These are phyloP conservation scores for Corylus heterophylla DNA, from an alignment of 306 rosid genomes.

Conservation along the genomic window DNA sequence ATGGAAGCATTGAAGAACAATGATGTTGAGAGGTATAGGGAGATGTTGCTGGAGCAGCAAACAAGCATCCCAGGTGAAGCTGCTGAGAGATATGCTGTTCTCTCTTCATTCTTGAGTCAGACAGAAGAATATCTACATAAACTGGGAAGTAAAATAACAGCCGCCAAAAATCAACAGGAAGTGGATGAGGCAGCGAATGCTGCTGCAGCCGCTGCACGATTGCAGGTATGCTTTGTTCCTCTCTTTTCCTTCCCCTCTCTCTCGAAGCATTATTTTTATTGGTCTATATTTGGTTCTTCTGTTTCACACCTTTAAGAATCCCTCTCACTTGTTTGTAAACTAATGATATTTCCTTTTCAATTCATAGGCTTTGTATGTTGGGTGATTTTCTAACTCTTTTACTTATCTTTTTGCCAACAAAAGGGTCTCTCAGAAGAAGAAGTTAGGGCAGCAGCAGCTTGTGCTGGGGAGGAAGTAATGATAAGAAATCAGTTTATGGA, in stretches of 20 bases:
- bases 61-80: constrained; percentile 87
- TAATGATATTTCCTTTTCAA: constrained; percentile 1
- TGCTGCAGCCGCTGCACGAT: constrained; percentile 87
- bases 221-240: constrained; percentile 61
- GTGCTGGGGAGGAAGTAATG: constrained; percentile 98
- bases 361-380: neutral
- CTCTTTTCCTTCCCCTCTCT: no score
- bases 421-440: constrained; percentile 99
- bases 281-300: neutral
- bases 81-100: constrained; percentile 95
- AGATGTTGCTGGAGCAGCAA: constrained; percentile 95
- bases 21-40: constrained; percentile 96
- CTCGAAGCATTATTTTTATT: constrained; percentile 1
- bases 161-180: constrained; percentile 90
- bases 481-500: constrained; percentile 88
- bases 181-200: constrained; percentile 89
- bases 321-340: constrained; percentile 4
- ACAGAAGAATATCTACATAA: constrained; percentile 97
- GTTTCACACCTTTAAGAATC: neutral
- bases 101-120: constrained; percentile 87
- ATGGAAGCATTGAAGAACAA: constrained; percentile 98
- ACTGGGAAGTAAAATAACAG: constrained; percentile 89
- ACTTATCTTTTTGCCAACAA: constrained; percentile 34
- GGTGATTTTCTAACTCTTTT: neutral
- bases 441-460: constrained; percentile 87